phyloP scores from a whole-genome alignment of 2,329 filamentous ascomycete species.

The Geosmithia putterillii region DNA sequence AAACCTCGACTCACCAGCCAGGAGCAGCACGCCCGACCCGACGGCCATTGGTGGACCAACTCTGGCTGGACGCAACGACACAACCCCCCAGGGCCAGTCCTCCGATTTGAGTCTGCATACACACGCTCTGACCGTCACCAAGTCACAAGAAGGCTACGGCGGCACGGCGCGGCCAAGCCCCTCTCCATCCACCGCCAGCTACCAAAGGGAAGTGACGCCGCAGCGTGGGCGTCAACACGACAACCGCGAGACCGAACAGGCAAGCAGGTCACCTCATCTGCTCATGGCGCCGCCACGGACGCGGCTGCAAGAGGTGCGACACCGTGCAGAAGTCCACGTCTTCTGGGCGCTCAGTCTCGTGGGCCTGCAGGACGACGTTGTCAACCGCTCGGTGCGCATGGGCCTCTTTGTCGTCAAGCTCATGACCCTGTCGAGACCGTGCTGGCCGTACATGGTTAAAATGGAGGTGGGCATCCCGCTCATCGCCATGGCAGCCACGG shows the following conservation, averaged over 20 bases:
- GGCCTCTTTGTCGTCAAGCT: conserved; percentile 58
- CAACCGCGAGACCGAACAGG: too few species aligned
- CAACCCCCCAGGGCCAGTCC: background rate
- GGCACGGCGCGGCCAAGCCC: background rate
- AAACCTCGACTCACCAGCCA: conserved; percentile 40
- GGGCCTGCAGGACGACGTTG: background rate
- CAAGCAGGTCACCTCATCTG: conserved; percentile 2
- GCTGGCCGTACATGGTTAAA: conserved; percentile 59
- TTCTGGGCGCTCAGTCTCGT: background rate
- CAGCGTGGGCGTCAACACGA: background rate
- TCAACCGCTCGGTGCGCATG: conserved; percentile 27
- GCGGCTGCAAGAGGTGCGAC: background rate
- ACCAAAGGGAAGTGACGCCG: background rate
- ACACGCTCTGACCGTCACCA: background rate
- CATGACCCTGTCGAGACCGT: conserved; percentile 50
- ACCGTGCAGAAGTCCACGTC: background rate
- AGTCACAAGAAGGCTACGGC: background rate
- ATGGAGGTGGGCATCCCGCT: conserved; percentile 55
- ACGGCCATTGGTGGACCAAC: conserved; percentile 7
- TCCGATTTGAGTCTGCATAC: background rate
- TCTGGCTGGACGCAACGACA: background rate
- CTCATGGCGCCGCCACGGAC: conserved; percentile 2
- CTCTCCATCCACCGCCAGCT: background rate
- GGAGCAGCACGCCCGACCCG: conserved; percentile 29
- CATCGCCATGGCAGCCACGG: conserved; percentile 54